Percentiles rank a stretch among this genome's conserved stretches.
Evolutionary conservation across 495 filamentous ascomycete species (phyloP).

Genomic region (Penicillium mononematosum): DNA sequence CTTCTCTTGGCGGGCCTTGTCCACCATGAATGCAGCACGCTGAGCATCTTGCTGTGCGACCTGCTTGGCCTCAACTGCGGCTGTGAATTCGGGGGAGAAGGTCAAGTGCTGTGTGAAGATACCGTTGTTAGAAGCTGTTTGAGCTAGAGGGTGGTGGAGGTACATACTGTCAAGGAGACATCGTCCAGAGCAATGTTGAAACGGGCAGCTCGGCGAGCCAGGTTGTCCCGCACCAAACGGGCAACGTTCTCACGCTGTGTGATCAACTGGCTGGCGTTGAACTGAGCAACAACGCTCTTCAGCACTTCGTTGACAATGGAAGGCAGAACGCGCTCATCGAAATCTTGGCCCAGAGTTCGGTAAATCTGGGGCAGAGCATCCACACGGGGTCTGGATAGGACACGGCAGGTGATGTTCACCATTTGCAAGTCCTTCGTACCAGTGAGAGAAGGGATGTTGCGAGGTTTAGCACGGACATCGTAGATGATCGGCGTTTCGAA

Average conservation of each 20-base stretch:
- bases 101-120: constrained; percentile 72
- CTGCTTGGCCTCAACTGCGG: constrained; percentile 98
- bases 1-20: constrained; percentile 99
- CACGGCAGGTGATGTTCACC: constrained; percentile 99
- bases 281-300: constrained; percentile 98
- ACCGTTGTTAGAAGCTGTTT: constrained; percentile 19
- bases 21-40: constrained; percentile 93
- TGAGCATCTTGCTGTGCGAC: constrained; percentile 98
- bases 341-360: constrained; percentile 90
- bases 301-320: constrained; percentile 98
- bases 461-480: constrained; percentile 95
- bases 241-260: constrained; percentile 97
- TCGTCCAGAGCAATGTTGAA: constrained; percentile 98
- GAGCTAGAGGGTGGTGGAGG: background rate
- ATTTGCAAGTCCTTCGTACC: constrained; percentile 99
- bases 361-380: constrained; percentile 93
- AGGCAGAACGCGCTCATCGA: constrained; percentile 93
- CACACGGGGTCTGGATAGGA: constrained; percentile 86
- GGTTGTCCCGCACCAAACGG: constrained; percentile 85
- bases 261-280: constrained; percentile 97
- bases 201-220: constrained; percentile 82
- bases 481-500: constrained; percentile 95
- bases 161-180: constrained; percentile 88
- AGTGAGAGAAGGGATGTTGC: constrained; percentile 94
- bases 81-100: constrained; percentile 99